phyloP scores from a whole-genome alignment of 805 yeast genomes.

The Starmerella stellata region DNA sequence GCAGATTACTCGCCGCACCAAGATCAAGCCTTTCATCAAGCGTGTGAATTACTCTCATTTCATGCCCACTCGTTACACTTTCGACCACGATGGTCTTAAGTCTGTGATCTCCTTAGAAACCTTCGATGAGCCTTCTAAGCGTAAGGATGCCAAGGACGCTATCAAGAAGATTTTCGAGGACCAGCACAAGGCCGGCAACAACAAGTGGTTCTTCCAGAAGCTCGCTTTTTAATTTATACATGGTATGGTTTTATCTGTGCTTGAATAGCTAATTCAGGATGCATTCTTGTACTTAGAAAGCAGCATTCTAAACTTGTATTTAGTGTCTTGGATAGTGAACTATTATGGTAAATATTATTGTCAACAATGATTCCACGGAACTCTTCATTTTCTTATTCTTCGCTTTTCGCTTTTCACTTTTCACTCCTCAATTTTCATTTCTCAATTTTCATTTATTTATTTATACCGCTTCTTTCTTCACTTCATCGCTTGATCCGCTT shows the following conservation, averaged over 20 bases:
- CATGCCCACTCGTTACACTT: slow-evolving; percentile 98
- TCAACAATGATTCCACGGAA: no score
- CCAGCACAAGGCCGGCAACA: slow-evolving; percentile 96
- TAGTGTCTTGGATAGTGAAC: background rate
- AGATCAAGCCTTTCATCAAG: slow-evolving; percentile 98
- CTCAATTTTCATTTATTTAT: no score
- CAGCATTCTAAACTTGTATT: background rate
- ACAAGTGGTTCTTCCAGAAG: slow-evolving; percentile 99
- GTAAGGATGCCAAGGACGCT: slow-evolving; percentile 97
- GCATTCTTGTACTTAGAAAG: background rate
- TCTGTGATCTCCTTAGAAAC: slow-evolving; percentile 79
- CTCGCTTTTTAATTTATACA: slow-evolving; percentile 48
- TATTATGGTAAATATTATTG: no score
- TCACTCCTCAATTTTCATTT: no score
- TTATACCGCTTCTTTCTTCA: no score
- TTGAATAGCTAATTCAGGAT: background rate
- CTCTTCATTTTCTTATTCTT: no score
- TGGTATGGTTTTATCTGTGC: background rate
- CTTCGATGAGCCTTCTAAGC: slow-evolving; percentile 92
- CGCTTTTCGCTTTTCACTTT: no score
- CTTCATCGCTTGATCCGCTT: no score
- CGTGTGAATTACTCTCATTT: slow-evolving; percentile 98
- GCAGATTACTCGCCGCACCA: slow-evolving; percentile 92
- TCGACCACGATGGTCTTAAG: slow-evolving; percentile 93
- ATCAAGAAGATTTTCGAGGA: slow-evolving; percentile 98